Evolutionary conservation across 768 basidiomycete genomes (phyloP).

Genomic region (Amanita phalloides): DNA sequence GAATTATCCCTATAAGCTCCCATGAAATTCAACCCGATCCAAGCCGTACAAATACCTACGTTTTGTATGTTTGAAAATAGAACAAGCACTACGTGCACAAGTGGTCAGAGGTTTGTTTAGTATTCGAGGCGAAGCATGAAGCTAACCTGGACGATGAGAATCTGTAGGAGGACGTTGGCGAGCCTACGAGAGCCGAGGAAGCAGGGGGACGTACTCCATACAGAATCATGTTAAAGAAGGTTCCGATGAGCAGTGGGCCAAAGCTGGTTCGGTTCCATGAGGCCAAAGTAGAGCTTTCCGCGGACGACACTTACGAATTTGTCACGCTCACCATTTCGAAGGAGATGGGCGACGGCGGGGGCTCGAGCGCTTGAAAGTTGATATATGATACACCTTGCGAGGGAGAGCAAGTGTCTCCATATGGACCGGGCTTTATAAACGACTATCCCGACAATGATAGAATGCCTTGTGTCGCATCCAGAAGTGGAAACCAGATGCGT

Average conservation of each 20-base stretch:
- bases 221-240: conserved; percentile 31
- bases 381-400: not conserved
- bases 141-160: conserved; percentile 15
- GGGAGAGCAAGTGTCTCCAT: not conserved
- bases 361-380: not conserved
- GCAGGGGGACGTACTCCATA: conserved; percentile 25
- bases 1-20: conserved; percentile 22
- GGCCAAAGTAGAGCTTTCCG: not conserved
- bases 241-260: conserved; percentile 35
- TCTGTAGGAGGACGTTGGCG: not conserved
- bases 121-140: conserved; percentile 20
- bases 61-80: conserved; percentile 30
- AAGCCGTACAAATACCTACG: conserved; percentile 12
- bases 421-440: not conserved
- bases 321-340: conserved; percentile 13
- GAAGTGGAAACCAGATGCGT: too few relatives aligned
- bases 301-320: conserved; percentile 16
- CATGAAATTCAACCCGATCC: not conserved
- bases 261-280: conserved; percentile 16
- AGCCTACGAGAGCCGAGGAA: not conserved
- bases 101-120: conserved; percentile 2
- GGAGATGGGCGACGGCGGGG: not conserved
- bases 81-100: conserved; percentile 18
- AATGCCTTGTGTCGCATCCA: too few relatives aligned
- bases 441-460: too few relatives aligned